A percentile compares a stretch with the other conserved stretches of the same genome.
phyloP scores from a whole-genome alignment of 202 grass and related monocot species.

The Panicum hallii region DNA sequence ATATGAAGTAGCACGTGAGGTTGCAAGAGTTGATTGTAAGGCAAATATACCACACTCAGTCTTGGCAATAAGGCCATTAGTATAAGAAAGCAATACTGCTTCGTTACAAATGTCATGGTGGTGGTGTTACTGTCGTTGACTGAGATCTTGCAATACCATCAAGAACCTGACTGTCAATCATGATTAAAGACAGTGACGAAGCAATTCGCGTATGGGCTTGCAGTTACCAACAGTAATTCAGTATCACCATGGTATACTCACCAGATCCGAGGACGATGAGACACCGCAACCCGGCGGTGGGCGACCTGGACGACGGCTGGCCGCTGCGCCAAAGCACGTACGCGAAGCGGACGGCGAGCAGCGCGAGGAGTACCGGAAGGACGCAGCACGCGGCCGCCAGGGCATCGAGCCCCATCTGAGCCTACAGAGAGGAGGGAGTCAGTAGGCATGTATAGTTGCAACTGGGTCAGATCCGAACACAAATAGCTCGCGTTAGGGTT shows the following conservation, averaged over 20 bases:
- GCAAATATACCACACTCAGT: background rate
- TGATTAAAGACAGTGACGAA: background rate
- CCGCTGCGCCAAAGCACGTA: conserved; percentile 71
- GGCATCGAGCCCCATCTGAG: conserved; percentile 55
- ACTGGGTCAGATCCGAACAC: background rate
- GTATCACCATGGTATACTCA: conserved; percentile 18
- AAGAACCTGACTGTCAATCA: background rate
- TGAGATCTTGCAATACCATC: background rate
- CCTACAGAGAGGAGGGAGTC: background rate
- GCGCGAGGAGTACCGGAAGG: conserved; percentile 58
- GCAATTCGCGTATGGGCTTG: background rate
- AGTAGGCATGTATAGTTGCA: background rate
- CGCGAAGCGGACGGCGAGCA: conserved; percentile 54
- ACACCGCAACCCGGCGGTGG: conserved; percentile 45
- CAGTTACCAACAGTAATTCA: background rate
- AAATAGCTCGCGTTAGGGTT: background rate
- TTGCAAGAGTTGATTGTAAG: background rate
- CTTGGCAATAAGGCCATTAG: background rate
- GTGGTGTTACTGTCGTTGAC: background rate
- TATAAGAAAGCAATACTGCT: background rate
- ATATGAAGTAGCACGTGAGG: background rate
- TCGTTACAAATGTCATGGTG: background rate
- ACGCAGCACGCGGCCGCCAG: conserved; percentile 32
- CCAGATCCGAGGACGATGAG: conserved; percentile 84
- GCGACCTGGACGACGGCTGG: conserved; percentile 32